Base-by-base conservation (phyloP, 2,329 filamentous ascomycete species). In the Xylariaceae sp. region DNA sequence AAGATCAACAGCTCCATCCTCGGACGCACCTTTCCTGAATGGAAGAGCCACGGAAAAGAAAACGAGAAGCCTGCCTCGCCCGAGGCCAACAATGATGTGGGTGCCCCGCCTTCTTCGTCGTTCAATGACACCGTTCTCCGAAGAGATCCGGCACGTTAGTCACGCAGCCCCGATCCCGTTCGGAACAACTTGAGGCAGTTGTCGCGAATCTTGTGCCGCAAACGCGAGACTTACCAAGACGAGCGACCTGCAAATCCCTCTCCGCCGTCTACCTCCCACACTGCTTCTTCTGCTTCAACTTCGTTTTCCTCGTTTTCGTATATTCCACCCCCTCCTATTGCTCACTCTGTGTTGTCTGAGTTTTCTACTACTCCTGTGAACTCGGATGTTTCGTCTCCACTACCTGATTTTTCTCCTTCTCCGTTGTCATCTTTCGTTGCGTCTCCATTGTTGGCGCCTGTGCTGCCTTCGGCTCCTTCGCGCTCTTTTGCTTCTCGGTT, bases 11-110 rank as follows among this genome's bases (percentile, higher is more conserved):
- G 73, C 3, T 75, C 73, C 2, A 73, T 67, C 15, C 69, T 76
- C 51, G 72, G 70, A 17, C 78, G 77, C 67, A 77, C 79, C 66
- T 83, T 81, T 75, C 80, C 81, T 18, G 80, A 82, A 64, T 82
- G 73, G 73, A 73, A 70, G 30, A 45, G 37, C 13, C 58, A 63
- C 30, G 62, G 66, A 15, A 68, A 69, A 54, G 73, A 74, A 56
- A 73, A 76, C 59, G 71, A 72, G 56, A 73, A 75, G 53, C 66
- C 69, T 54, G 58, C 58, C 70, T 69, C 56, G 62, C 71, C 49
- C 13, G 71, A 73, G 44, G 72, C 70, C 51, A 50, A 4, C 34
- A 56, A 61, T 53, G 57, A 64, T 55, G 57, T 64, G 37, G 62
- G 59, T 62, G n/a, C n/a, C 17, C 35, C 53, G 11, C 56, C 48